Evolutionary conservation across 768 basidiomycete genomes (phyloP).

Genomic region (Suillus decipiens): DNA sequence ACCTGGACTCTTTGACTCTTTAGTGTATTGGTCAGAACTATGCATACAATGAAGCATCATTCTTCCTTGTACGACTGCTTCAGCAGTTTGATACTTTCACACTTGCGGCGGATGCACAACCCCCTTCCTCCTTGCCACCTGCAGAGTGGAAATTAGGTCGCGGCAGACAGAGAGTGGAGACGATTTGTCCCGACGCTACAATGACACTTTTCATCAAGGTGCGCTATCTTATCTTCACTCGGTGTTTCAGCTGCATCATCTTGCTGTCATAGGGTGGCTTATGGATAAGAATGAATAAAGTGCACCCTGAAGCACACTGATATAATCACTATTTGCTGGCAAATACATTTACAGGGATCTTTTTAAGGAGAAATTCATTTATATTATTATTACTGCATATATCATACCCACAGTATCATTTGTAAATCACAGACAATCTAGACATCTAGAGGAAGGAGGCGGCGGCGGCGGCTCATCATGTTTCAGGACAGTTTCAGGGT

Average conservation of each 20-base stretch:
- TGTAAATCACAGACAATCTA: constrained; percentile 4
- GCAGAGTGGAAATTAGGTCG: constrained; percentile 47
- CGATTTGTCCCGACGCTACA: constrained; percentile 62
- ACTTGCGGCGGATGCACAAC: constrained; percentile 62
- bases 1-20: constrained; percentile 12
- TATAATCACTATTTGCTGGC: background rate
- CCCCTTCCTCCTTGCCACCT: constrained; percentile 62
- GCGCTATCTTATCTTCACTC: constrained; percentile 14
- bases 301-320: constrained; percentile 20
- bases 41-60: constrained; percentile 76
- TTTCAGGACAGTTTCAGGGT: background rate
- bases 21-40: constrained; percentile 76
- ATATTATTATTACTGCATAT: constrained; percentile 19
- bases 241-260: constrained; percentile 9
- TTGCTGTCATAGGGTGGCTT: constrained; percentile 48
- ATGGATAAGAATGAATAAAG: constrained; percentile 52
- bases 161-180: constrained; percentile 56
- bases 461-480: background rate
- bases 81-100: constrained; percentile 64
- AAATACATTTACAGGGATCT: background rate
- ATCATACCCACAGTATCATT: background rate
- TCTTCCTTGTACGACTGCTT: constrained; percentile 65
- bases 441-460: background rate
- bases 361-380: constrained; percentile 13
- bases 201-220: constrained; percentile 72